phyloP scores from a whole-genome alignment of 2,329 filamentous ascomycete genomes.

The Stachybotrys elegans region DNA sequence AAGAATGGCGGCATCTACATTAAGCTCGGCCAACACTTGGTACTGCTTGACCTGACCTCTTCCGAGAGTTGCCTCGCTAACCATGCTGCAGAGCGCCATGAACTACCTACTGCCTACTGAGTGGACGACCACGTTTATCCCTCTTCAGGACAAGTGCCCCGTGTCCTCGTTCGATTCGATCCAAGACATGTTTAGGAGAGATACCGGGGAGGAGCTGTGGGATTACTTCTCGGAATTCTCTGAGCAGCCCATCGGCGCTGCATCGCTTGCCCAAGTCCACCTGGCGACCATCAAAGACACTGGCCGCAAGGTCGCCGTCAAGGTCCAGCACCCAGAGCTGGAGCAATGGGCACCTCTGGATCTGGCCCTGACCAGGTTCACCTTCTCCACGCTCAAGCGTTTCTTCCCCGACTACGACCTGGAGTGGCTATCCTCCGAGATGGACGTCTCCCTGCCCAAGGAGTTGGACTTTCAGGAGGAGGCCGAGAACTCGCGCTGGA shows the following conservation, averaged over 20 bases:
- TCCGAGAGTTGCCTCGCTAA: slow-evolving; percentile 15
- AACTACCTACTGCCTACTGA: slow-evolving; percentile 87
- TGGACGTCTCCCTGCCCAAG: slow-evolving; percentile 84
- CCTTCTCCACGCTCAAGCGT: slow-evolving; percentile 81
- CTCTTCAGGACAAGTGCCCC: slow-evolving; percentile 91
- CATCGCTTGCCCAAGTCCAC: slow-evolving; percentile 92
- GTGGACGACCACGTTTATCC: slow-evolving; percentile 95
- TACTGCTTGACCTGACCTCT: slow-evolving; percentile 24
- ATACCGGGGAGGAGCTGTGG: slow-evolving; percentile 73
- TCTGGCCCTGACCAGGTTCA: slow-evolving; percentile 78
- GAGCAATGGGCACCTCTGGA: slow-evolving; percentile 90
- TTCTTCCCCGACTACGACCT: slow-evolving; percentile 98
- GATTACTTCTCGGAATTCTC: slow-evolving; percentile 87
- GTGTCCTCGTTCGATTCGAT: slow-evolving; percentile 87
- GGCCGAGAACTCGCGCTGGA: slow-evolving; percentile 75
- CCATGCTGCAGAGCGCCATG: slow-evolving; percentile 68
- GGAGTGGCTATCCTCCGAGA: slow-evolving; percentile 90
- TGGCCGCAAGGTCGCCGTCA: slow-evolving; percentile 86
- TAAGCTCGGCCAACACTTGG: slow-evolving; percentile 91
- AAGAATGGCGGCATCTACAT: slow-evolving; percentile 98
- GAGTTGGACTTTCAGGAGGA: slow-evolving; percentile 89
- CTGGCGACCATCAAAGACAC: slow-evolving; percentile 76
- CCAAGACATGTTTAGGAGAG: slow-evolving; percentile 75
- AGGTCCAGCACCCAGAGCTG: slow-evolving; percentile 87
- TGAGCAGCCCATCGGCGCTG: slow-evolving; percentile 76